phyloP scores from a whole-genome alignment of 257 asterid genomes.

The Misopates orontium region DNA sequence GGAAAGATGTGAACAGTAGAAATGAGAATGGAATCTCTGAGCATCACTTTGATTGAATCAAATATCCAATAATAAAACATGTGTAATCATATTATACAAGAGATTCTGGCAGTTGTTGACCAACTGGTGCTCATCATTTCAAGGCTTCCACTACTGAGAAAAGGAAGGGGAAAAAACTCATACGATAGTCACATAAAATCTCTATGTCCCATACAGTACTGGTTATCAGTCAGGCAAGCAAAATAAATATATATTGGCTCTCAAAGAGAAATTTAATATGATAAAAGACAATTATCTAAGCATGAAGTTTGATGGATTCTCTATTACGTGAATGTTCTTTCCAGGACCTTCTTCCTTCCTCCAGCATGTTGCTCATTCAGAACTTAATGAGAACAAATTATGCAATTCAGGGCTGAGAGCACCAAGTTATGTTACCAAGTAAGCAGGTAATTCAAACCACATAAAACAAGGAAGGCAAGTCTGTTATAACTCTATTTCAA shows the following conservation, averaged over 20 bases:
- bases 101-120: neutral
- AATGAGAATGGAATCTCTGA: neutral
- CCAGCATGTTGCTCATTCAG: no score
- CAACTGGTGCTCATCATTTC: neutral
- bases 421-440: neutral
- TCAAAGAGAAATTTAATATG: no score
- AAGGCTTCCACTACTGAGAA: no score
- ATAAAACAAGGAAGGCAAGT: slow-evolving; percentile 26
- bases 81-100: neutral
- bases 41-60: neutral
- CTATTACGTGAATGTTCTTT: no score
- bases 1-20: neutral
- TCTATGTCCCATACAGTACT: no score
- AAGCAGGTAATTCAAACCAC: slow-evolving; percentile 15
- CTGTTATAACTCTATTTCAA: slow-evolving; percentile 11
- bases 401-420: neutral
- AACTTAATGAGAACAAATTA: neutral
- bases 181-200: neutral
- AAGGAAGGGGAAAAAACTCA: neutral
- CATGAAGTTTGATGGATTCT: no score
- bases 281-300: no score
- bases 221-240: neutral
- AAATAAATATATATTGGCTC: neutral
- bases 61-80: neutral
- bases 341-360: no score